A percentile compares a stretch with the other conserved stretches of the same genome.
phyloP scores from a whole-genome alignment of 345 rosid genomes.

The Dipteronia dyeriana region DNA sequence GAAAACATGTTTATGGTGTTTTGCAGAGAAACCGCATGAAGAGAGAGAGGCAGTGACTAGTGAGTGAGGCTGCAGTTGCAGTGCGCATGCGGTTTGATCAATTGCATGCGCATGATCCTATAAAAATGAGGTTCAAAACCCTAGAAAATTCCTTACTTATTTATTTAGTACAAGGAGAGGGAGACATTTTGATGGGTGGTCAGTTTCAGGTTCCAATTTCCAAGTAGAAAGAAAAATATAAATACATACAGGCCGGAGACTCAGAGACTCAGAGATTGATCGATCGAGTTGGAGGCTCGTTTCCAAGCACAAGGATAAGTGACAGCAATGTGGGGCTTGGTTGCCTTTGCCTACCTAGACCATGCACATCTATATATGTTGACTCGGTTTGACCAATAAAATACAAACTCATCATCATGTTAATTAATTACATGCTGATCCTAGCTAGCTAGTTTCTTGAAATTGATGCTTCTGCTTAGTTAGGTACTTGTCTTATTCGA shows the following conservation, averaged over 20 bases:
- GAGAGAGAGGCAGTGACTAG: not conserved
- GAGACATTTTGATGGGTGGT: not conserved
- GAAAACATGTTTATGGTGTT: slow-evolving; percentile 17
- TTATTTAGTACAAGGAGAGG: not conserved
- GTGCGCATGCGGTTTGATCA: slow-evolving; percentile 56
- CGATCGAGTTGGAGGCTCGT: slow-evolving; percentile 2
- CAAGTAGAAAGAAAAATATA: not conserved
- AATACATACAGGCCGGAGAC: not conserved
- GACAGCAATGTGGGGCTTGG: not conserved
- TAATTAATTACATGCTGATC: not conserved
- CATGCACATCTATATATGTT: slow-evolving; percentile 19
- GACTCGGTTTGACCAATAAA: not conserved
- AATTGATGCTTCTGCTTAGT: not conserved
- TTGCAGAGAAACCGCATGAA: not conserved
- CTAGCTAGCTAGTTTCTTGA: not conserved
- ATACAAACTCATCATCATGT: not conserved
- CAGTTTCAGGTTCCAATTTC: slow-evolving; percentile 13
- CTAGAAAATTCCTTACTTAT: not conserved
- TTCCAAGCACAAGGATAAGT: slow-evolving; percentile 27
- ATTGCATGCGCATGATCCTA: slow-evolving; percentile 45
- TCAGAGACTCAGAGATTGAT: not conserved
- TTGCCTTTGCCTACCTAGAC: not conserved
- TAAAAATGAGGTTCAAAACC: slow-evolving; percentile 14
- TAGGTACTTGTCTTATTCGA: not conserved
- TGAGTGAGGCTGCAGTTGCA: slow-evolving; percentile 15